A percentile compares a stretch with the other conserved stretches of the same genome.
phyloP scores from a whole-genome alignment of 1,284 basidiomycete species.

The Cutaneotrichosporon mucoides region DNA sequence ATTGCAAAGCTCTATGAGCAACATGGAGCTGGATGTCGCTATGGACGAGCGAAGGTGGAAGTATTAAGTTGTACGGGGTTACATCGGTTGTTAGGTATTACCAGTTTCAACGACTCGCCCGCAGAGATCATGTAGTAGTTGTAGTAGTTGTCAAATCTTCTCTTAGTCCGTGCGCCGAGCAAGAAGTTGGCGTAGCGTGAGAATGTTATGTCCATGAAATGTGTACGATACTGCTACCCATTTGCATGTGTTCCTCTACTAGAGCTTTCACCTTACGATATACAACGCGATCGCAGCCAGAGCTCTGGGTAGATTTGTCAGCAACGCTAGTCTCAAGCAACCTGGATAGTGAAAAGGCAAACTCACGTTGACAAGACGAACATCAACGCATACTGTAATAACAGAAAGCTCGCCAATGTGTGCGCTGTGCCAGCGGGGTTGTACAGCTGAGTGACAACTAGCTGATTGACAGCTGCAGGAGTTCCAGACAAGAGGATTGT shows the following conservation, averaged over 20 bases:
- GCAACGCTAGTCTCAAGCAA: neutral
- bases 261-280: too few relatives aligned
- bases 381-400: slow-evolving; percentile 42
- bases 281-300: slow-evolving; percentile 36
- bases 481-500: slow-evolving; percentile 47
- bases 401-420: slow-evolving; percentile 44
- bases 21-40: slow-evolving; percentile 29
- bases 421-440: slow-evolving; percentile 47
- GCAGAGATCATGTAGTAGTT: too few relatives aligned
- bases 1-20: slow-evolving; percentile 29
- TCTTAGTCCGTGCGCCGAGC: too few relatives aligned
- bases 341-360: too few relatives aligned
- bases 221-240: too few relatives aligned
- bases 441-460: slow-evolving; percentile 48
- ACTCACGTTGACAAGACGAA: slow-evolving; percentile 43
- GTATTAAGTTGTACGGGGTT: neutral
- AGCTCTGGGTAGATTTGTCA: slow-evolving; percentile 20
- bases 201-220: too few relatives aligned
- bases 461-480: slow-evolving; percentile 44
- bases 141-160: too few relatives aligned
- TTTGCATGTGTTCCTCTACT: too few relatives aligned
- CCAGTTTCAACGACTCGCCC: neutral
- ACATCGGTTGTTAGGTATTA: neutral
- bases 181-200: too few relatives aligned
- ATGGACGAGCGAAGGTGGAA: slow-evolving; percentile 13